Evolutionary conservation across 768 basidiomycete species (phyloP), one percentile per base, ranked within the genome.

Genomic region (Neoboletus subvelutipes): DNA sequence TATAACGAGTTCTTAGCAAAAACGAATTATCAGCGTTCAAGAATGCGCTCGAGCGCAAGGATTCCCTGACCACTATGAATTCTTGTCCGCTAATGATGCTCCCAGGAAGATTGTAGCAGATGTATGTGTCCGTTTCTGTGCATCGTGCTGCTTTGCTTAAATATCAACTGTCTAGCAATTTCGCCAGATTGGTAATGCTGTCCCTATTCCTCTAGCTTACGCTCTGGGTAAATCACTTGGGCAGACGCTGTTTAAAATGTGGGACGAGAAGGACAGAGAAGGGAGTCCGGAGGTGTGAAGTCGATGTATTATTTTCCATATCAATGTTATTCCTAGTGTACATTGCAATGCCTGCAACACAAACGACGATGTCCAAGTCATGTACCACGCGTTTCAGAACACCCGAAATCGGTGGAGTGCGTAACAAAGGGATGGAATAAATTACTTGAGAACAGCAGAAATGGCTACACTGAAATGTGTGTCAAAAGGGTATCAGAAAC

Each of bases 161-260:
- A 9, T 22, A 5, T 20, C 39, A 36, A 56, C 36, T 51, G 36
- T 57, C 24, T 59, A 92, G 90, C 86, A 87, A 83, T 76, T 85
- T 55, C 76, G 80, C 48, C 90, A 91, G 60, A 90, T 92, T 45
- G 90, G 90, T 0, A 92, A 92, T 64, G 90, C 88, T 3, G 89
- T 90, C 8, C 87, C 89, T 3, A 78, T 89, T 9, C 85, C 85
- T 3, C 76, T 91, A 24, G 87, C 86, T 5, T 72, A 80, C 11
- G 86, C 87, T 3, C 74, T 90, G 2, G 87, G 86, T 8, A 74
- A 70, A 48, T 71, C 73, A 8, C 64, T 82, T 3, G 74, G 77
- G 1, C 76, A 76, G 48, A 78, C 81, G 0, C 60, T 84, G 39
- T 56, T 81, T 20, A 71, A 76, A 57, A 71, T 69, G 50, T 83